These are phyloP conservation scores for Lophium mytilinum DNA, from an alignment of 495 filamentous ascomycete species.

Conservation along the genomic window DNA sequence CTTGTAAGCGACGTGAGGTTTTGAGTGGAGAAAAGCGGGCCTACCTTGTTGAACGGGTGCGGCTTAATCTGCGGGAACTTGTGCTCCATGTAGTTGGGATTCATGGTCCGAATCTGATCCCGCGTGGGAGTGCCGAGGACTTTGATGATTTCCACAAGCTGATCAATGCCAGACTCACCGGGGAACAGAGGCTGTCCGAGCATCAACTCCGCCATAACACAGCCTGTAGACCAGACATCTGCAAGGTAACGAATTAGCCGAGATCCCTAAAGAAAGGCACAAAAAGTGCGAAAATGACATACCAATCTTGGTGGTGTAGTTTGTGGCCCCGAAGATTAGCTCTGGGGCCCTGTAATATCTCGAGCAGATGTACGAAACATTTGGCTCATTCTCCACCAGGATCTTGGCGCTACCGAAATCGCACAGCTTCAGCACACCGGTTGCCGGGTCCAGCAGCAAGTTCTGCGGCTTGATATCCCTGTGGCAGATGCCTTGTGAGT, in stretches of 20 bases:
- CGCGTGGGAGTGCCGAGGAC: conserved; percentile 95
- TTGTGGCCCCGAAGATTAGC: conserved; percentile 97
- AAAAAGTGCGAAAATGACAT: conserved; percentile 30
- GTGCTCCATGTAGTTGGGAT: conserved; percentile 99
- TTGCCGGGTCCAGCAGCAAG: conserved; percentile 80
- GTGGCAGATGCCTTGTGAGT: conserved; percentile 98
- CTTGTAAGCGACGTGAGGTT: conserved; percentile 2
- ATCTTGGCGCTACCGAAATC: conserved; percentile 99
- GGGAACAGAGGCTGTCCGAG: conserved; percentile 96
- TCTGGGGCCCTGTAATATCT: conserved; percentile 97
- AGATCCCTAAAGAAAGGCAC: background rate
- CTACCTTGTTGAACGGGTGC: conserved; percentile 92
- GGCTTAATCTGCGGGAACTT: conserved; percentile 99
- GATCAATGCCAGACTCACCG: conserved; percentile 98
- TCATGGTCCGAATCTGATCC: conserved; percentile 99
- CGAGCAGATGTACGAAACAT: conserved; percentile 99
- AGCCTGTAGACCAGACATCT: conserved; percentile 99
- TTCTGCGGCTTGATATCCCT: conserved; percentile 99
- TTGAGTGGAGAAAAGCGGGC: background rate
- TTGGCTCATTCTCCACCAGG: conserved; percentile 95
- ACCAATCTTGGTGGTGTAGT: conserved; percentile 99
- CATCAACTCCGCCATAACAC: conserved; percentile 99
- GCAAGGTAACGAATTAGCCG: conserved; percentile 1
- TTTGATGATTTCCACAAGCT: conserved; percentile 99
- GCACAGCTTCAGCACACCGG: conserved; percentile 91